Percentiles rank a stretch among this genome's conserved stretches.
These are phyloP conservation scores for Hydrangea macrophylla DNA, from an alignment of 148 eudicot genomes.

Conservation along the genomic window DNA sequence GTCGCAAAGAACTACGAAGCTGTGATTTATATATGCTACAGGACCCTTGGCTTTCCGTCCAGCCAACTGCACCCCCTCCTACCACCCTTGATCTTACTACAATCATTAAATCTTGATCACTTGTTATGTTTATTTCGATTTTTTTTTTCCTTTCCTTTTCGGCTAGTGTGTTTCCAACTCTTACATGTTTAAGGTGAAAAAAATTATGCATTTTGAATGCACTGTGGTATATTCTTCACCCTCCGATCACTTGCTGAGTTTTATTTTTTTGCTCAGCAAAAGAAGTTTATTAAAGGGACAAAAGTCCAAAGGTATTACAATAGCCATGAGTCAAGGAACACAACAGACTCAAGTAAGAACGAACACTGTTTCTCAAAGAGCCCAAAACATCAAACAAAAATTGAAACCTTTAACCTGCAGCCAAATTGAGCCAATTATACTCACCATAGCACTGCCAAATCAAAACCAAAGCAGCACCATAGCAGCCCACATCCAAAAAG, in stretches of 20 bases:
- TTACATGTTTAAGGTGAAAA: not conserved
- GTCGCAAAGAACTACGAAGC: slow-evolving; percentile 45
- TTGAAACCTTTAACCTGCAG: too few species aligned
- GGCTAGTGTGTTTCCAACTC: not conserved
- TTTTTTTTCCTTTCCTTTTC: not conserved
- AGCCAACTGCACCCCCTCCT: slow-evolving; percentile 49
- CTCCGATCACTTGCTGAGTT: not conserved
- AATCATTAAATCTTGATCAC: not conserved
- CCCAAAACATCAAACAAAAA: too few species aligned
- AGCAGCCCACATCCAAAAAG: too few species aligned
- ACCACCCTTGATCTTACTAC: slow-evolving; percentile 10
- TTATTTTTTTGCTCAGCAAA: too few species aligned
- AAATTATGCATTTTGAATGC: not conserved
- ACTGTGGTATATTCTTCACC: not conserved
- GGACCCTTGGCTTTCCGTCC: slow-evolving; percentile 80
- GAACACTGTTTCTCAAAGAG: too few species aligned
- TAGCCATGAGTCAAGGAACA: too few species aligned
- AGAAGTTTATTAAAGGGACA: too few species aligned
- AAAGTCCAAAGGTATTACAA: too few species aligned
- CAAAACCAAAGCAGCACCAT: too few species aligned
- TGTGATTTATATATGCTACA: slow-evolving; percentile 59
- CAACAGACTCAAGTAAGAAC: too few species aligned
- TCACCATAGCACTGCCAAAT: too few species aligned
- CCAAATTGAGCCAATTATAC: too few species aligned
- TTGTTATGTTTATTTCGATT: not conserved